Conservation (phyloP, 1,139 yeast species). For the Scheffersomyces insectosa region DNA sequence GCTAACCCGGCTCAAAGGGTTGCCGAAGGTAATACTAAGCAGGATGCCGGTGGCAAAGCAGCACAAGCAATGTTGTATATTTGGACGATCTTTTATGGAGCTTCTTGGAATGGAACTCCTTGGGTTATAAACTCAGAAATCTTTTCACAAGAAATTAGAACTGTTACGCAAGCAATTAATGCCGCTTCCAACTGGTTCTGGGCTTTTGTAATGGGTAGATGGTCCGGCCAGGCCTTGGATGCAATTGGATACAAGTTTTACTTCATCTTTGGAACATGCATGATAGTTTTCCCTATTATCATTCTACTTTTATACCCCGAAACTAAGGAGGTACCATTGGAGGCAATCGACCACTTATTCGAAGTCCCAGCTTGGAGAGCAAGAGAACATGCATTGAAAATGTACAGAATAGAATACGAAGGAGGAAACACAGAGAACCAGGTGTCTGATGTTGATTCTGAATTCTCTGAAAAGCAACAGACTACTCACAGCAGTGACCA, state of each 20-base stretch:
- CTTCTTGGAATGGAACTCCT: slow-evolving; percentile 50
- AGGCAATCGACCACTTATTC: slow-evolving; percentile 43
- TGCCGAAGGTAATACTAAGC: slow-evolving; percentile 22
- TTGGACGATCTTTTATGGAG: slow-evolving; percentile 46
- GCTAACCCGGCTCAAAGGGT: slow-evolving; percentile 34
- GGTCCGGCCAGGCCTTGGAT: slow-evolving; percentile 43
- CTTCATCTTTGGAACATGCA: slow-evolving; percentile 42
- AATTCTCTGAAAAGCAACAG: background rate
- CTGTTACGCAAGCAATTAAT: slow-evolving; percentile 44
- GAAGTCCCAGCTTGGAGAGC: slow-evolving; percentile 37
- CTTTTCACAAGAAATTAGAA: slow-evolving; percentile 42
- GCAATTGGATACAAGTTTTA: slow-evolving; percentile 46
- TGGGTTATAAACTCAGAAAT: slow-evolving; percentile 51
- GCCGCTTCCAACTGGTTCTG: slow-evolving; percentile 51
- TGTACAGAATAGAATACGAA: slow-evolving; percentile 17
- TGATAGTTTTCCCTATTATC: slow-evolving; percentile 34
- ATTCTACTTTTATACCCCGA: slow-evolving; percentile 45
- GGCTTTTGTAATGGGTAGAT: slow-evolving; percentile 50
- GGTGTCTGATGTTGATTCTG: background rate
- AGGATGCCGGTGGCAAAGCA: slow-evolving; percentile 43
- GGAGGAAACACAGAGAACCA: slow-evolving; percentile 1
- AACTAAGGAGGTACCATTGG: slow-evolving; percentile 45
- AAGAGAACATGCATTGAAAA: slow-evolving; percentile 21
- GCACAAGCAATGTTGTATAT: slow-evolving; percentile 51
- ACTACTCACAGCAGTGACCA: too few relatives aligned